A percentile compares a stretch with the other conserved stretches of the same genome.
Evolutionary conservation across 495 filamentous ascomycete species (phyloP).

Genomic region (Pyrenula aspistea): DNA sequence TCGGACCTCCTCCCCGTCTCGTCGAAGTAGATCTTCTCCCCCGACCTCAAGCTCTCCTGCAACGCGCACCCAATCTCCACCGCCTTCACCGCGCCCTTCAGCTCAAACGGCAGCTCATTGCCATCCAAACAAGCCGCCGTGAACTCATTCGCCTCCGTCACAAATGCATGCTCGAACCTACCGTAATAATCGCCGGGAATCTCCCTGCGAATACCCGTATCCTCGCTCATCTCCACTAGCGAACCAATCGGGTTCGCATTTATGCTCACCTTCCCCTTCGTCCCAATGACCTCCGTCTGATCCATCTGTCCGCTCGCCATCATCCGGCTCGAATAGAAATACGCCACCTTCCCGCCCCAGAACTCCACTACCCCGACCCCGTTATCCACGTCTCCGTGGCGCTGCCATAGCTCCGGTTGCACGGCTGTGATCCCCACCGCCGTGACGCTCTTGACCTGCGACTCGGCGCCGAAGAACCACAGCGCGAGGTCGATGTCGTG

Average conservation of each 20-base stretch:
- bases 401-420: slow-evolving; percentile 42
- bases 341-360: slow-evolving; percentile 45
- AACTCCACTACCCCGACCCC: slow-evolving; percentile 54
- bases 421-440: slow-evolving; percentile 47
- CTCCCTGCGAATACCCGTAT: slow-evolving; percentile 37
- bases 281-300: slow-evolving; percentile 52
- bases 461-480: slow-evolving; percentile 44
- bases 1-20: slow-evolving; percentile 15
- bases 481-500: slow-evolving; percentile 47
- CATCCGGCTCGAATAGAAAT: slow-evolving; percentile 48
- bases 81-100: slow-evolving; percentile 43
- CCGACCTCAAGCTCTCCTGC: slow-evolving; percentile 43
- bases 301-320: slow-evolving; percentile 56
- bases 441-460: slow-evolving; percentile 34
- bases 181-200: slow-evolving; percentile 48
- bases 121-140: slow-evolving; percentile 40
- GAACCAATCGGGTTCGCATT: slow-evolving; percentile 40
- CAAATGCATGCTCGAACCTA: slow-evolving; percentile 50
- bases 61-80: slow-evolving; percentile 48
- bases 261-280: slow-evolving; percentile 44
- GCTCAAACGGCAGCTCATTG: slow-evolving; percentile 36
- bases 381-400: slow-evolving; percentile 48
- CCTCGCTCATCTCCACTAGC: slow-evolving; percentile 39
- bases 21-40: slow-evolving; percentile 44
- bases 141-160: slow-evolving; percentile 51